phyloP scores from a whole-genome alignment of 1,284 basidiomycete species.

The Papiliotrema terrestris region DNA sequence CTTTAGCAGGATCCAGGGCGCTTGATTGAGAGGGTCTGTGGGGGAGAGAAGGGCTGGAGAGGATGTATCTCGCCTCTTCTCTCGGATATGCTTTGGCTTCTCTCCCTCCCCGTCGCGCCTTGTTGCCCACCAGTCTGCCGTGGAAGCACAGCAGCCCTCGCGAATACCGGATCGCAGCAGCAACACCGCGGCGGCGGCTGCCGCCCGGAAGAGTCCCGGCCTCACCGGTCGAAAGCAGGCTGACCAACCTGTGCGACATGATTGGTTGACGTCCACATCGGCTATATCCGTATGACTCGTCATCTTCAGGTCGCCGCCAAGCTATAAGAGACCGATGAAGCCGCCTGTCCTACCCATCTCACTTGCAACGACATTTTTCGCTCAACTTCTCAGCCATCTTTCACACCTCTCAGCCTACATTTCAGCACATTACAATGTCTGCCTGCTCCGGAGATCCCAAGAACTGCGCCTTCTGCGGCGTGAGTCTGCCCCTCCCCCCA shows the following conservation, averaged over 20 bases:
- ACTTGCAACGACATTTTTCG: neutral
- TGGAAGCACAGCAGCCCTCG: too few species aligned
- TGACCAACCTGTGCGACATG: neutral
- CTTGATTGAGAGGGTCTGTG: too few species aligned
- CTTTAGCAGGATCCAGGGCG: too few species aligned
- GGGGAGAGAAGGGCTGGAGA: too few species aligned
- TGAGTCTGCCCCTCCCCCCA: conserved; percentile 15
- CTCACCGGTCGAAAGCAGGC: neutral
- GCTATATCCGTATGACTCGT: neutral
- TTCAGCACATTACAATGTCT: conserved; percentile 15
- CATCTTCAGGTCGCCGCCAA: neutral
- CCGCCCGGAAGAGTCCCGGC: too few species aligned
- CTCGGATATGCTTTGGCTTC: too few species aligned
- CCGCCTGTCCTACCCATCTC: neutral
- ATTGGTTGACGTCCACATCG: neutral
- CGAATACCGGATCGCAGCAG: too few species aligned
- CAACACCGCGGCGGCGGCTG: too few species aligned
- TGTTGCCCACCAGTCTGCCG: too few species aligned
- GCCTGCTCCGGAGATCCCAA: conserved; percentile 42
- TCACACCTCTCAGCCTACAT: neutral
- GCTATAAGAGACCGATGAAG: neutral
- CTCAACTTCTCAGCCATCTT: neutral
- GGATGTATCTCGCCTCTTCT: too few species aligned
- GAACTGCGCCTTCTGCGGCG: conserved; percentile 44
- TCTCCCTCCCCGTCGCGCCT: too few species aligned